Evolutionary conservation across 164 flowering plant species (phyloP).

Genomic region (Sedum album): DNA sequence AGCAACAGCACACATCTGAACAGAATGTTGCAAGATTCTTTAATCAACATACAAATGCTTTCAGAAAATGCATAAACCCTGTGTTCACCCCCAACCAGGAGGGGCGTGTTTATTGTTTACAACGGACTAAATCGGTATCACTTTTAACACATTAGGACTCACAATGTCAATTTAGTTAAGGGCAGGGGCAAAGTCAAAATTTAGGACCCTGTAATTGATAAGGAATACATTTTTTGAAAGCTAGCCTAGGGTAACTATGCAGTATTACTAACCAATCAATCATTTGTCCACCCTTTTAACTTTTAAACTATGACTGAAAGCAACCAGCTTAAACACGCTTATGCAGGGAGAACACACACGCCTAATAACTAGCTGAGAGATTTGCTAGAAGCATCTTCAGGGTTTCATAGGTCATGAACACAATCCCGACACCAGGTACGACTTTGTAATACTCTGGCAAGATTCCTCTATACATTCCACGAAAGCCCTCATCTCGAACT

Average conservation of each 20-base stretch:
- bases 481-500: constrained; percentile 40
- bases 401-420: constrained; percentile 63
- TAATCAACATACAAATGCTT: not conserved
- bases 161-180: not conserved
- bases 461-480: constrained; percentile 63
- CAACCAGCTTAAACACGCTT: not conserved
- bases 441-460: constrained; percentile 74
- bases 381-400: constrained; percentile 41
- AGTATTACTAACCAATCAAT: not conserved
- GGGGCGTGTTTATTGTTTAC: not conserved
- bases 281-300: not conserved
- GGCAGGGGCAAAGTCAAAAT: constrained; percentile 8
- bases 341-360: not conserved
- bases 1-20: too few species aligned
- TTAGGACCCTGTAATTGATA: constrained; percentile 10
- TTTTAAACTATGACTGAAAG: not conserved
- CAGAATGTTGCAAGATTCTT: too few species aligned
- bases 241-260: not conserved
- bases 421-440: constrained; percentile 62
- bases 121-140: not conserved
- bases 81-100: not conserved
- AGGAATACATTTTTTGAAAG: not conserved
- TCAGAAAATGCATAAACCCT: not conserved
- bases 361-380: constrained; percentile 14
- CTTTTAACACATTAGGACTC: not conserved